These are phyloP conservation scores for Populus hybrid DNA, from an alignment of 441 rosid genomes.

Conservation along the genomic window DNA sequence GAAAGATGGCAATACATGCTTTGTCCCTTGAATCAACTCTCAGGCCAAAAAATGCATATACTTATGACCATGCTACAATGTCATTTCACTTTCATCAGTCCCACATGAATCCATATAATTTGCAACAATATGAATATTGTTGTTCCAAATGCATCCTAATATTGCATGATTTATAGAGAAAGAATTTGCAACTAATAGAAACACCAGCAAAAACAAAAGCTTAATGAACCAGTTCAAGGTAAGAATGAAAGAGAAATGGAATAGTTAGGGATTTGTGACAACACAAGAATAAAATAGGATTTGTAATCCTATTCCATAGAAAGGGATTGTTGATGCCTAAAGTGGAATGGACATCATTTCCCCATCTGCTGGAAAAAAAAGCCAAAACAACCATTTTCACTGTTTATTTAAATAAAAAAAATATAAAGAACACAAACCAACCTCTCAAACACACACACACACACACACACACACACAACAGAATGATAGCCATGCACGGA, in stretches of 20 bases:
- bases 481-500: slow-evolving; percentile 2
- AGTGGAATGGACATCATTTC: neutral
- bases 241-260: neutral
- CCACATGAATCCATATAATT: neutral
- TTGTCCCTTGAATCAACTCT: too few relatives aligned
- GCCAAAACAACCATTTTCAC: neutral
- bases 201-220: neutral
- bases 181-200: neutral
- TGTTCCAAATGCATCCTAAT: neutral
- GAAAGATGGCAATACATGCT: too few relatives aligned
- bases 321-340: neutral
- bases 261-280: neutral
- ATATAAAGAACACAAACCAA: neutral
- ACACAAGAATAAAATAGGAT: neutral
- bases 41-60: neutral
- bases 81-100: neutral
- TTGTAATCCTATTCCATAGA: neutral
- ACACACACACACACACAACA: neutral
- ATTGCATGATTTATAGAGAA: neutral
- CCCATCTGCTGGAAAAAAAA: neutral
- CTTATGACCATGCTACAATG: neutral
- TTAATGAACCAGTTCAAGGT: neutral
- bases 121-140: neutral
- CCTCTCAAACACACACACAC: neutral
- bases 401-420: too few relatives aligned